Evolutionary conservation across 495 filamentous ascomycete species (phyloP), one percentile per base, ranked within the genome.

Genomic region (Podospora conica): DNA sequence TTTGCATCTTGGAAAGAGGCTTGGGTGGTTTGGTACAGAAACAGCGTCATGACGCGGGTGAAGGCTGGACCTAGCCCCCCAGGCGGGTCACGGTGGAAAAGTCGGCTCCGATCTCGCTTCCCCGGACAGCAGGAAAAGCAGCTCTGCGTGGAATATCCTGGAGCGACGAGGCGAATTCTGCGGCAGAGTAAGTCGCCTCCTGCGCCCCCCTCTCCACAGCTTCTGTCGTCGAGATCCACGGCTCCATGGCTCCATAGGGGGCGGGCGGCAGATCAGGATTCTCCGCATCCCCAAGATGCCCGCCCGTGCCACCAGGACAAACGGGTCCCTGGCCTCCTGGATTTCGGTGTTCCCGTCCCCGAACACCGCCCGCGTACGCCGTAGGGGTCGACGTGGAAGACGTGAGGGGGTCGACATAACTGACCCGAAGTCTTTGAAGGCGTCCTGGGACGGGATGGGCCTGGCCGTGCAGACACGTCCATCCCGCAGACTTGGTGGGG

Each of bases 61-160:
- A 9, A 9, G 55, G 55, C 55, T 56, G 25, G 55, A 48, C n/a
- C 40, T 18, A 48, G 40, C 15, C 40, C 40, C n/a, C 40, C 15
- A 18, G 40, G 6, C 40, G n/a, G 40, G 4, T 48, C 40, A 63
- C 61, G 7, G 23, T 29, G 60, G 27, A 63, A 62, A 63, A 24
- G 25, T 24, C n/a, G 20, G 5, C 61, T 63, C 61, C 61, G 61
- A 63, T 24, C 12, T n/a, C 61, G 61, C 61, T 63, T 63, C 61
- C 60, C 60, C 61, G 29, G 61, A 63, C 22, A 23, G 21, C 24
- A 53, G 61, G 61, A 63, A 55, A n/a, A 2, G 40, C 40, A 3
- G 40, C 40, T 48, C 15, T 48, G 40, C 40, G 40, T n/a, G 40
- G 40, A 48, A 48, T 0, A 48, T 48, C 40, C 40, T 48, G 18